Evolutionary conservation across 2,329 filamentous ascomycete genomes (phyloP).

Genomic region (Thelonectria discophora): DNA sequence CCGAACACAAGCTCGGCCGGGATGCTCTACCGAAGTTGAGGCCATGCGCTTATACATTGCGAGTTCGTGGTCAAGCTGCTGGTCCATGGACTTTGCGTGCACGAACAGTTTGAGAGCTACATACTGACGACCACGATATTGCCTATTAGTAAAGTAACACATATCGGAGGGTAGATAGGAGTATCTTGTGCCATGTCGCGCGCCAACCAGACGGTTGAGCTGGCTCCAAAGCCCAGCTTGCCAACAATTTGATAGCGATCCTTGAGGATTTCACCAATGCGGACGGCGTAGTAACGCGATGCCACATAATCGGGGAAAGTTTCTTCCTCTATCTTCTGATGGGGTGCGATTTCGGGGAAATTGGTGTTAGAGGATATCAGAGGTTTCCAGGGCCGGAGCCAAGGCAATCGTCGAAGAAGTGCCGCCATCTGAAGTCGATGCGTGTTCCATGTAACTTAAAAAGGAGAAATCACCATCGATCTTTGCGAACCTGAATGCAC

Average conservation of each 20-base stretch:
- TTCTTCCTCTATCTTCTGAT: slow-evolving; percentile 36
- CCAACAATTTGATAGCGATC: slow-evolving; percentile 50
- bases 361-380: slow-evolving; percentile 30
- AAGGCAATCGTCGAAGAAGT: slow-evolving; percentile 12
- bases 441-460: slow-evolving; percentile 6
- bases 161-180: no score
- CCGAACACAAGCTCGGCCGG: slow-evolving; percentile 45
- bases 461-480: background rate
- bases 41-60: slow-evolving; percentile 54
- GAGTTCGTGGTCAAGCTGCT: slow-evolving; percentile 48
- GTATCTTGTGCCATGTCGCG: slow-evolving; percentile 42
- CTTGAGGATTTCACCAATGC: slow-evolving; percentile 37
- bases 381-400: slow-evolving; percentile 28
- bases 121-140: slow-evolving; percentile 39
- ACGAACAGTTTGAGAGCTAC: slow-evolving; percentile 49
- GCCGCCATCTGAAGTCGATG: slow-evolving; percentile 3
- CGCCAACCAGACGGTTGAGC: slow-evolving; percentile 54
- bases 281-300: slow-evolving; percentile 37
- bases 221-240: slow-evolving; percentile 53
- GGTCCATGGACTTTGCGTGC: slow-evolving; percentile 35
- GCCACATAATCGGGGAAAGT: slow-evolving; percentile 30
- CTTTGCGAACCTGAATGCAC: no score
- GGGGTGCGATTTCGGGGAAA: slow-evolving; percentile 10
- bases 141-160: slow-evolving; percentile 3
- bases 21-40: slow-evolving; percentile 40